phyloP scores from a whole-genome alignment of 164 flowering plant species.

The Berberis thunbergii region DNA sequence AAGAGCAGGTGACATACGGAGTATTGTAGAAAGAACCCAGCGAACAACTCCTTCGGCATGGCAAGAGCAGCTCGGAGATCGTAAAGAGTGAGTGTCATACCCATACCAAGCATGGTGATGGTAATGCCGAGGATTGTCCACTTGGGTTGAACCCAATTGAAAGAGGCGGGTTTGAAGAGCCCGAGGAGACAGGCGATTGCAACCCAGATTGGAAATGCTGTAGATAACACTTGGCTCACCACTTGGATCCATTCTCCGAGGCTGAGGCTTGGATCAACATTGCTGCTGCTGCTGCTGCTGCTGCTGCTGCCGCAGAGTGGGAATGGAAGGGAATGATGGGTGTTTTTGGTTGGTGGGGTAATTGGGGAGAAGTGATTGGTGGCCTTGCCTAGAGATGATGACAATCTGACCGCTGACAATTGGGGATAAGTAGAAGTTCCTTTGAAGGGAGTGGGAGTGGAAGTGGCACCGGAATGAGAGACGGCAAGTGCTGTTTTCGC shows the following conservation, averaged over 20 bases:
- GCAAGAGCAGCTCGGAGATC: conserved; percentile 74
- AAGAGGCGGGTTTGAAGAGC: conserved; percentile 45
- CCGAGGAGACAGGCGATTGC: conserved; percentile 66
- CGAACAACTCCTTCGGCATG: conserved; percentile 70
- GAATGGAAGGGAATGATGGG: too few relatives aligned
- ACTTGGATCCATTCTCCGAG: conserved; percentile 29
- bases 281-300: conserved; percentile 14
- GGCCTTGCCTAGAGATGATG: too few relatives aligned
- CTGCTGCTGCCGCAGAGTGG: conserved; percentile 35
- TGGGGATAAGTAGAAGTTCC: too few relatives aligned
- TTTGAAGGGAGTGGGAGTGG: too few relatives aligned
- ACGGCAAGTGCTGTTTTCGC: too few relatives aligned
- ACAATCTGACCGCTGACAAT: too few relatives aligned
- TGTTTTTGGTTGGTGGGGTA: too few relatives aligned
- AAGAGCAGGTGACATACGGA: conserved; percentile 30
- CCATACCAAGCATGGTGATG: conserved; percentile 86
- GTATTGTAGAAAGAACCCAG: conserved; percentile 73
- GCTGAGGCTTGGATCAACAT: conserved; percentile 5
- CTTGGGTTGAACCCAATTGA: conserved; percentile 50
- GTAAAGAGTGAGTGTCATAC: conserved; percentile 81
- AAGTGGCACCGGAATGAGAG: too few relatives aligned
- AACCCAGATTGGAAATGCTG: conserved; percentile 78
- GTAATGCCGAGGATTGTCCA: conserved; percentile 57
- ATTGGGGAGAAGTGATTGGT: too few relatives aligned
- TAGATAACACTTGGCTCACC: conserved; percentile 47